Base-by-base conservation (phyloP, 2,329 filamentous ascomycete genomes). In the Talaromyces pinophilus region DNA sequence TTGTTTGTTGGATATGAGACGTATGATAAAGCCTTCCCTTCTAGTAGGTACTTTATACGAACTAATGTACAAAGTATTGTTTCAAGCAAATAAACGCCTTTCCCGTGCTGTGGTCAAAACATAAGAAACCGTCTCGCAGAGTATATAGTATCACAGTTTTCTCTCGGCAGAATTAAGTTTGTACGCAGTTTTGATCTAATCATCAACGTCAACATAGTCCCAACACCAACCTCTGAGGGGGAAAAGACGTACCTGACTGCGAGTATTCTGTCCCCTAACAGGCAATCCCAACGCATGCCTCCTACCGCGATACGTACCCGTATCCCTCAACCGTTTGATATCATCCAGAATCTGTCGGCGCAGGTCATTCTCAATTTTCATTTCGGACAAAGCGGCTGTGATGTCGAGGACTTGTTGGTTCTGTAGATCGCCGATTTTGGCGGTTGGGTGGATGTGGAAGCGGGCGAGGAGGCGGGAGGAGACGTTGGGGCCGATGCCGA, bases 311-410 rank as follows among this genome's bases (percentile, higher is more conserved):
- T 96, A 96, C 3, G 90, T 89, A 60, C 93, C 93, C 83, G 97
- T 97, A 73, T 97, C 93, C 77, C 91, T 92, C 78, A 99, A 75
- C 67, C 94, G 84, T 76, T 85, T 85, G 72, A 99, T 96, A 75
- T 98, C 95, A 60, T 97, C 92, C 73, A 90, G 85, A 44, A 97
- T 81, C 67, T 92, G 82, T 75, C 90, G 87, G 74, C 88, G 84
- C 70, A 96, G 84, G 74, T 98, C 93, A 78, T 91, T 96, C 79
- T 97, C 95, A 73, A 98, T 92, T 67, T 91, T 96, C 92, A 99
- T 93, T 64, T 88, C 89, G 17, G 92, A 92, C 48, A 99, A 84
- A 74, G 96, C 92, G 61, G 90, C 90, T 25, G 91, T 95, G 68
- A 99, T 84, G 63, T 91, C 90, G 62, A 92, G 89, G 71, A 97